Evolutionary conservation across 805 yeast species (phyloP).

Genomic region (Blastobotrys peoriensis): DNA sequence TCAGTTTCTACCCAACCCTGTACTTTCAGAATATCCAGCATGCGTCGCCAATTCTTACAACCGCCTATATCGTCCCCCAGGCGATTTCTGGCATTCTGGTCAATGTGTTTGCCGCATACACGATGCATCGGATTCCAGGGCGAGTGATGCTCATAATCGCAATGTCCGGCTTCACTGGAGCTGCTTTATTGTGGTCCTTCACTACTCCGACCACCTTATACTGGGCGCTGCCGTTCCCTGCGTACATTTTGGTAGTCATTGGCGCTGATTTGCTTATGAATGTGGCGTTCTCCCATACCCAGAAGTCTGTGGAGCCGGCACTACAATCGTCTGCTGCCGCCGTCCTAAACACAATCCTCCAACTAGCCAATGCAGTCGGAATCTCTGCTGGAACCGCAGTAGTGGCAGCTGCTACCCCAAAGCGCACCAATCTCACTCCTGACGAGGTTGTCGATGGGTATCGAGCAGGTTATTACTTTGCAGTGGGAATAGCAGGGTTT

Average conservation of each 20-base stretch:
- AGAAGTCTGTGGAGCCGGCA: conserved; percentile 35
- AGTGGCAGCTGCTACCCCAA: conserved; percentile 14
- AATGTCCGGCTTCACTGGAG: conserved; percentile 31
- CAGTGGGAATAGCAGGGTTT: conserved; percentile 31
- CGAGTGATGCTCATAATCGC: conserved; percentile 33
- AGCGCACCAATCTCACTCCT: conserved; percentile 11
- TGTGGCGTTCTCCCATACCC: conserved; percentile 39
- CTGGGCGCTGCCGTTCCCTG: conserved; percentile 44
- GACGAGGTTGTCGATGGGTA: conserved; percentile 14
- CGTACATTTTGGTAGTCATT: conserved; percentile 35
- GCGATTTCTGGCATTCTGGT: conserved; percentile 39
- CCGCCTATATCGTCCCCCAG: conserved; percentile 41
- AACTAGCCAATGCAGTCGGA: conserved; percentile 38
- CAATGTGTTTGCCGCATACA: conserved; percentile 42
- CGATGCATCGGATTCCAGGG: conserved; percentile 42
- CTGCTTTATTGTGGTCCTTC: conserved; percentile 41
- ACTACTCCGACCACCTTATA: conserved; percentile 32
- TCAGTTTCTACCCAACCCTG: conserved; percentile 36
- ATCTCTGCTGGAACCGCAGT: conserved; percentile 39
- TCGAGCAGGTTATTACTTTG: conserved; percentile 35
- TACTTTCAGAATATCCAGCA: conserved; percentile 39
- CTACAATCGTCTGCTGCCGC: conserved; percentile 45
- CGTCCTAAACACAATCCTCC: conserved; percentile 40
- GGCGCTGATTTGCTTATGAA: conserved; percentile 46
- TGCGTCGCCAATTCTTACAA: conserved; percentile 37